Conservation (phyloP, 2,329 filamentous ascomycete genomes). For the Penicillium sp. region DNA sequence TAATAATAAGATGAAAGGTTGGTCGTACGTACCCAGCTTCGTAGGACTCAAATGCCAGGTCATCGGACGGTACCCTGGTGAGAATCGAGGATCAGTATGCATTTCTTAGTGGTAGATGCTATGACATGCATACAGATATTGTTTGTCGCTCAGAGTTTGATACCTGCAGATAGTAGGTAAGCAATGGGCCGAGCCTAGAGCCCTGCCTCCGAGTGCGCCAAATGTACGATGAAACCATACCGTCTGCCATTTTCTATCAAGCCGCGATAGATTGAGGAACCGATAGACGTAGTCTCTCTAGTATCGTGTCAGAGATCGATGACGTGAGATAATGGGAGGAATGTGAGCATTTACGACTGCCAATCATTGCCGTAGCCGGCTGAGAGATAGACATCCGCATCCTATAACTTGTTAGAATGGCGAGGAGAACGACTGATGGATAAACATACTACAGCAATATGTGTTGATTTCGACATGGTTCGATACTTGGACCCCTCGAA, state of each 20-base stretch:
- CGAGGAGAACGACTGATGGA: background rate
- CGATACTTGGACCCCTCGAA: background rate
- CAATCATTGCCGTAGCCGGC: conserved; percentile 10
- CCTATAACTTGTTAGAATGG: conserved; percentile 1
- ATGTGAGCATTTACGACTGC: conserved; percentile 9
- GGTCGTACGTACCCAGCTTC: conserved; percentile 10
- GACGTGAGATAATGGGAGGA: no score
- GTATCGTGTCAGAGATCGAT: background rate
- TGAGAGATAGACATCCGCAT: conserved; percentile 4
- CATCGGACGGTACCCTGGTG: conserved; percentile 13
- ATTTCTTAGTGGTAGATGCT: background rate
- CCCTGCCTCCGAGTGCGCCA: no score
- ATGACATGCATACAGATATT: conserved; percentile 8
- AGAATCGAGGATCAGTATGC: background rate
- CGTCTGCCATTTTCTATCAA: conserved; percentile 14
- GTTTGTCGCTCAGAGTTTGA: conserved; percentile 10
- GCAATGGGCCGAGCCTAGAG: background rate
- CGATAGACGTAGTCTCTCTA: conserved; percentile 14
- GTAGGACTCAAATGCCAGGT: conserved; percentile 14
- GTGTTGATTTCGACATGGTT: background rate
- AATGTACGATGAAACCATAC: conserved; percentile 1
- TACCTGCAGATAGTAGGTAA: conserved; percentile 3
- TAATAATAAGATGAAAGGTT: background rate
- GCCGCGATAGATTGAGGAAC: conserved; percentile 13
- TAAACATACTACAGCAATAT: background rate